A percentile compares a stretch with the other conserved stretches of the same genome.
These are phyloP conservation scores for Pythium utonaiense DNA, from an alignment of 352 stramenopile genomes.

Conservation along the genomic window DNA sequence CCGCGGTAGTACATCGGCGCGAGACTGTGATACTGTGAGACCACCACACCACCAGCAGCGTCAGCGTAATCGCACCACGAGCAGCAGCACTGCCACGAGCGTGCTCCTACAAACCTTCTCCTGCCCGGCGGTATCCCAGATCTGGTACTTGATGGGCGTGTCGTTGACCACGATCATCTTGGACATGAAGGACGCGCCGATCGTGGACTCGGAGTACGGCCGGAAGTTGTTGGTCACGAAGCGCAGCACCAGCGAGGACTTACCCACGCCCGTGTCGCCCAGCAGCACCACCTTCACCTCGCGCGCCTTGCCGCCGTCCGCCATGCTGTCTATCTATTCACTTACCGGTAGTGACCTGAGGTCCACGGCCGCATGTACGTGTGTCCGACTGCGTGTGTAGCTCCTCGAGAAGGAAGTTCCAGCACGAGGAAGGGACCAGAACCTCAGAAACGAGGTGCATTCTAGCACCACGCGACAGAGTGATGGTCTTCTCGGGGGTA, in stretches of 20 bases:
- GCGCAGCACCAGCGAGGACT: slow-evolving; percentile 94
- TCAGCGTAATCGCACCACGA: neutral
- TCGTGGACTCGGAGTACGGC: slow-evolving; percentile 95
- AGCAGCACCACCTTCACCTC: slow-evolving; percentile 91
- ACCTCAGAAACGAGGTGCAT: slow-evolving; percentile 4
- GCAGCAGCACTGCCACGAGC: neutral
- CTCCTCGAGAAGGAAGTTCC: slow-evolving; percentile 4
- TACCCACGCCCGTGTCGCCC: slow-evolving; percentile 94
- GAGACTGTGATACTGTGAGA: slow-evolving; percentile 90
- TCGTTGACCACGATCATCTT: slow-evolving; percentile 94
- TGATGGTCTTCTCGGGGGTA: neutral
- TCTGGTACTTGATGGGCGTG: slow-evolving; percentile 95
- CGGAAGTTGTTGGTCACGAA: slow-evolving; percentile 98
- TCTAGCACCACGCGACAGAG: neutral
- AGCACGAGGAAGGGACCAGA: neutral
- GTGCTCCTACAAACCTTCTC: slow-evolving; percentile 89
- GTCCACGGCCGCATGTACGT: neutral
- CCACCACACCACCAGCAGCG: neutral
- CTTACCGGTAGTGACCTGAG: neutral
- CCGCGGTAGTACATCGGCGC: slow-evolving; percentile 99
- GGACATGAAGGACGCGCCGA: slow-evolving; percentile 96
- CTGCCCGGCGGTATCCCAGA: slow-evolving; percentile 98
- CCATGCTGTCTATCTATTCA: slow-evolving; percentile 29
- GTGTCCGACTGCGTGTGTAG: neutral
- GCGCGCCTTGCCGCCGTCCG: slow-evolving; percentile 70